phyloP scores from a whole-genome alignment of 192 early-diverging fungal genomes.

The Umbelopsis vinacea region DNA sequence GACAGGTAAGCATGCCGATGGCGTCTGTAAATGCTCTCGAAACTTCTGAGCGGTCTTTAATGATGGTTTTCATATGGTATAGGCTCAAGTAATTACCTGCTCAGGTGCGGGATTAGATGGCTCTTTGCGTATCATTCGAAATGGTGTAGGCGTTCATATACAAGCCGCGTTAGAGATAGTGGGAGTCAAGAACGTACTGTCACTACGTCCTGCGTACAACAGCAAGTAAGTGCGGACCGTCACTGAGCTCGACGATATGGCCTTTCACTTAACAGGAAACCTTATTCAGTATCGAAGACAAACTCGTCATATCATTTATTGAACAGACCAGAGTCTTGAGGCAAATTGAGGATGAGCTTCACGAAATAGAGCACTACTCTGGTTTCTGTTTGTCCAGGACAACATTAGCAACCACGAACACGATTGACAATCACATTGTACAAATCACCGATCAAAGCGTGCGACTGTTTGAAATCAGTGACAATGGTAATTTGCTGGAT shows the following conservation, averaged over 20 bases:
- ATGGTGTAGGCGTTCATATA: slow-evolving; percentile 89
- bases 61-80: background rate
- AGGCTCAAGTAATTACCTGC: slow-evolving; percentile 85
- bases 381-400: slow-evolving; percentile 39
- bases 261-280: background rate
- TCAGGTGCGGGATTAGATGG: slow-evolving; percentile 77
- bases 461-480: slow-evolving; percentile 49
- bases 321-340: slow-evolving; percentile 64
- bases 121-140: slow-evolving; percentile 81
- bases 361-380: slow-evolving; percentile 39
- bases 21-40: too few species aligned
- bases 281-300: slow-evolving; percentile 44
- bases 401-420: slow-evolving; percentile 55
- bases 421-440: slow-evolving; percentile 50
- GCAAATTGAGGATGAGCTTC: slow-evolving; percentile 38
- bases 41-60: background rate
- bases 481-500: slow-evolving; percentile 37
- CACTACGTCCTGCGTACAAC: slow-evolving; percentile 57
- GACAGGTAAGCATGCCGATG: slow-evolving; percentile 29
- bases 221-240: slow-evolving; percentile 42
- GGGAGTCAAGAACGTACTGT: slow-evolving; percentile 79
- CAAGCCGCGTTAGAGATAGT: slow-evolving; percentile 63
- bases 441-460: slow-evolving; percentile 67
- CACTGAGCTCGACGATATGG: background rate
- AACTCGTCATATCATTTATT: slow-evolving; percentile 72